A percentile compares a stretch with the other conserved stretches of the same genome.
phyloP scores from a whole-genome alignment of 2,329 filamentous ascomycete species.

The Didymella arachidicola region DNA sequence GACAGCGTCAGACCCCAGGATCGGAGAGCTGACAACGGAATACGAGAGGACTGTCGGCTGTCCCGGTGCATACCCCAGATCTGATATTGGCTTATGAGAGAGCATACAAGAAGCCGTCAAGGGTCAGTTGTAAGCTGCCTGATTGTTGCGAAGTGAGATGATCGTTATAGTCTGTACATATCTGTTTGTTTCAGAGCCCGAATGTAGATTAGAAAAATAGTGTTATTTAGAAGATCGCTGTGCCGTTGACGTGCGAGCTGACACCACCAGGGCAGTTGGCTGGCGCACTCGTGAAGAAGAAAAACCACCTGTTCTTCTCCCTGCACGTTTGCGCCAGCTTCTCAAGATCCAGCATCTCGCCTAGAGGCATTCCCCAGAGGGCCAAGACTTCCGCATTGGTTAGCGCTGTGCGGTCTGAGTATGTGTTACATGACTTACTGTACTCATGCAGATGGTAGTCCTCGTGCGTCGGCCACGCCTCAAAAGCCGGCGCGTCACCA shows the following conservation, averaged over 20 bases:
- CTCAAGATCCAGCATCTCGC: conserved; percentile 58
- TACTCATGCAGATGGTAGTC: conserved; percentile 29
- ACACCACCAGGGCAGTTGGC: conserved; percentile 65
- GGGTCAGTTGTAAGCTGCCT: not conserved
- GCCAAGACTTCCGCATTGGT: conserved; percentile 41
- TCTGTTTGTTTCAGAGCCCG: not conserved
- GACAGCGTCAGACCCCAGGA: not conserved
- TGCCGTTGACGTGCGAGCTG: conserved; percentile 55
- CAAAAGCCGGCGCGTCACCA: conserved; percentile 69
- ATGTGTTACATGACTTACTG: not conserved
- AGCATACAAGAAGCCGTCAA: not conserved
- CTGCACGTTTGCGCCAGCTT: conserved; percentile 64
- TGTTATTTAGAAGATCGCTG: conserved; percentile 45
- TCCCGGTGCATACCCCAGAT: conserved; percentile 2
- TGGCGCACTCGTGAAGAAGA: conserved; percentile 68
- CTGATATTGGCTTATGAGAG: not conserved
- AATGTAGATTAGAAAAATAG: not conserved
- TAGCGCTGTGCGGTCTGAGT: not conserved
- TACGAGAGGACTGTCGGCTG: not conserved
- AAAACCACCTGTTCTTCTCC: conserved; percentile 64
- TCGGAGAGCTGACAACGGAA: not conserved
- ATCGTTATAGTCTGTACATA: not conserved
- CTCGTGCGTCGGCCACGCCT: conserved; percentile 66
- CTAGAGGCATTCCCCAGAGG: conserved; percentile 52
- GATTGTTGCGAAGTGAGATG: not conserved